Evolutionary conservation across 2,329 filamentous ascomycete species (phyloP).

Genomic region (Penicillium italicum): DNA sequence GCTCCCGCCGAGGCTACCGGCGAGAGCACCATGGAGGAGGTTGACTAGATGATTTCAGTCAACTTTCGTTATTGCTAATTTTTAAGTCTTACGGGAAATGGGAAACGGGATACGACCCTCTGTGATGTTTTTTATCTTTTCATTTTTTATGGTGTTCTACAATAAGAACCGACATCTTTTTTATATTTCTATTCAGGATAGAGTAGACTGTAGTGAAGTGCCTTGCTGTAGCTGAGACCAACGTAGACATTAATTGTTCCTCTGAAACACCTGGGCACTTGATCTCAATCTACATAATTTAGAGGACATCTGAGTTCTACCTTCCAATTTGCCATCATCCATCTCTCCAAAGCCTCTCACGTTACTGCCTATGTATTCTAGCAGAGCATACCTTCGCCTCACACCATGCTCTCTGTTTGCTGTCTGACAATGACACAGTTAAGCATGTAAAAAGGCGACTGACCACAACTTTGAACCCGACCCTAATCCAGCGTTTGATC

Average conservation of each 20-base stretch:
- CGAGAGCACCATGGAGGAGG: conserved; percentile 99
- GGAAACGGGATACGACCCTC: conserved; percentile 29
- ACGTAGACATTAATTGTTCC: background rate
- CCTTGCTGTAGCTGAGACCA: background rate
- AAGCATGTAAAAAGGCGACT: no score
- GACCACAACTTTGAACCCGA: no score
- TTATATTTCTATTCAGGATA: background rate
- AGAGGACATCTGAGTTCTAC: background rate
- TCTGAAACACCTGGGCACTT: background rate
- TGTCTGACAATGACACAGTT: background rate
- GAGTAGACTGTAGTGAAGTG: background rate
- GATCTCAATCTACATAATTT: background rate
- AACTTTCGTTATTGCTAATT: conserved; percentile 16
- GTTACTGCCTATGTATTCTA: background rate
- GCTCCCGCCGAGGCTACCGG: conserved; percentile 63
- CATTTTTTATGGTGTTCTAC: conserved; percentile 4
- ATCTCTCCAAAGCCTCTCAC: background rate
- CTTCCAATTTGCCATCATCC: background rate
- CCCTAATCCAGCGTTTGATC: accelerated
- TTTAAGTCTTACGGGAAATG: conserved; percentile 28
- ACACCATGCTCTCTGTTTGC: background rate
- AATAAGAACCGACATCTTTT: conserved; percentile 4
- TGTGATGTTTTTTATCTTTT: conserved; percentile 22
- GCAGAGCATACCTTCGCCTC: background rate
- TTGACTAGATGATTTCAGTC: conserved; percentile 67